Evolutionary conservation across 2,329 filamentous ascomycete genomes (phyloP), one percentile per base, ranked within the genome.

Genomic region (Coniochaeta prunicola): DNA sequence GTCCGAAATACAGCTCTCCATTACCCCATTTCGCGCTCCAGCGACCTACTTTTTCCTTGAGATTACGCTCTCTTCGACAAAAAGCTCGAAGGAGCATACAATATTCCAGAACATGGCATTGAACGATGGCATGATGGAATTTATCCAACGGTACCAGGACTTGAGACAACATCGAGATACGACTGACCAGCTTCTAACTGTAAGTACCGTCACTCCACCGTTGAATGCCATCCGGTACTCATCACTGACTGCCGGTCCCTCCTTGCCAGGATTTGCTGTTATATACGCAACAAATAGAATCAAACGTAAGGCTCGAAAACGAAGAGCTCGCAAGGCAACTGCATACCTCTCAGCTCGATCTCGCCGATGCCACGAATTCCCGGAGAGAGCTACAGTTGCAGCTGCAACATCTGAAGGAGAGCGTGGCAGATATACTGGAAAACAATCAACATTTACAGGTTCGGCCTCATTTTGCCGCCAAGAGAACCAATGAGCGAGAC

Each of bases 341-440:
- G 12, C 69, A 68, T 48, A 72, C 80, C 62, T 67, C 72, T 34
- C 72, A 76, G 57, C 74, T 84, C 60, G 81, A 85, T 63, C 73
- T 84, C 15, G 72, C 74, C 8, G 75, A 80, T 66, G 75, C 80
- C n/a, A 75, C 70, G 8, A 73, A 75, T 26, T 75, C 76, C 4
- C 73, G 79, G 61, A 72, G 80, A 59, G 78, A 83, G 8, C 68
- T 84, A 40, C 79, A 84, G 66, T 73, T 78, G 60, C 73, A 72
- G 53, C 64, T 82, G 30, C 73, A 73, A 45, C 64, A 74, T n/a
- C 64, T 72, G 38, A 73, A 79, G 53, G 63, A 67, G 50, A 67
- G 69, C 24, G 64, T 76, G 50, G 67, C 70, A 34, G 71, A 69
- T 60, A 61, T 73, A 53, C 64, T 68, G 55, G 70, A 68, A 17